These are phyloP conservation scores for Daedalea quercina DNA, from an alignment of 768 basidiomycete genomes.

Conservation along the genomic window DNA sequence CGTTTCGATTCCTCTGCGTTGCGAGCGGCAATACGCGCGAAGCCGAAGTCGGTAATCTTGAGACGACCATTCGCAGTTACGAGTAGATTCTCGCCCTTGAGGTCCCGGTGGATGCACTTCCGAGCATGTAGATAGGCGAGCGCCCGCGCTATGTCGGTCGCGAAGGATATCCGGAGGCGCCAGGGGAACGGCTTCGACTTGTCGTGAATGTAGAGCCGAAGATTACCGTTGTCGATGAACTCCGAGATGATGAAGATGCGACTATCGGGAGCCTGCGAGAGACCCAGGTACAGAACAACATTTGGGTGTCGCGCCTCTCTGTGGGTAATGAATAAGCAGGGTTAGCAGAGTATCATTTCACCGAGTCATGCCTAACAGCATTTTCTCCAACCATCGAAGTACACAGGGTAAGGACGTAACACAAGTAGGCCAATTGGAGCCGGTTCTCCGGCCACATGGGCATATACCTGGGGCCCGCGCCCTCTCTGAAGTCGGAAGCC, in stretches of 20 bases:
- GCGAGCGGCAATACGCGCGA: slow-evolving; percentile 88
- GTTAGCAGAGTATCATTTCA: too few relatives aligned
- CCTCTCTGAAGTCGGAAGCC: too few relatives aligned
- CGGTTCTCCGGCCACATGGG: too few relatives aligned
- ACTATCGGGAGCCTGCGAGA: slow-evolving; percentile 75
- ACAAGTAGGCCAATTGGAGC: too few relatives aligned
- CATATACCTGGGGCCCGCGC: too few relatives aligned
- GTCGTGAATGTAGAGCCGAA: slow-evolving; percentile 87
- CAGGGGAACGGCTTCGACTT: slow-evolving; percentile 82
- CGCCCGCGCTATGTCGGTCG: slow-evolving; percentile 89
- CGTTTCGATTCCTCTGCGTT: slow-evolving; percentile 86
- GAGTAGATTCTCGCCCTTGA: slow-evolving; percentile 97
- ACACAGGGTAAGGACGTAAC: too few relatives aligned
- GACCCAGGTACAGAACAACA: slow-evolving; percentile 89
- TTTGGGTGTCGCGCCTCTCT: slow-evolving; percentile 87
- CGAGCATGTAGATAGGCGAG: slow-evolving; percentile 97
- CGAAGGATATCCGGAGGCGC: slow-evolving; percentile 90
- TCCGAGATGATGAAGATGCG: slow-evolving; percentile 96
- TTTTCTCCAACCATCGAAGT: too few relatives aligned
- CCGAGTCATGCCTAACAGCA: too few relatives aligned
- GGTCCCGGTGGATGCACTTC: slow-evolving; percentile 82
- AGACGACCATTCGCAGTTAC: slow-evolving; percentile 90
- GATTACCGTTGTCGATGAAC: slow-evolving; percentile 88
- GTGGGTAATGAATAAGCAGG: not conserved
- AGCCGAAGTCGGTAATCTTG: slow-evolving; percentile 99